These are phyloP conservation scores for Cadophora gregata DNA, from an alignment of 2,329 filamentous ascomycete genomes.

Conservation along the genomic window DNA sequence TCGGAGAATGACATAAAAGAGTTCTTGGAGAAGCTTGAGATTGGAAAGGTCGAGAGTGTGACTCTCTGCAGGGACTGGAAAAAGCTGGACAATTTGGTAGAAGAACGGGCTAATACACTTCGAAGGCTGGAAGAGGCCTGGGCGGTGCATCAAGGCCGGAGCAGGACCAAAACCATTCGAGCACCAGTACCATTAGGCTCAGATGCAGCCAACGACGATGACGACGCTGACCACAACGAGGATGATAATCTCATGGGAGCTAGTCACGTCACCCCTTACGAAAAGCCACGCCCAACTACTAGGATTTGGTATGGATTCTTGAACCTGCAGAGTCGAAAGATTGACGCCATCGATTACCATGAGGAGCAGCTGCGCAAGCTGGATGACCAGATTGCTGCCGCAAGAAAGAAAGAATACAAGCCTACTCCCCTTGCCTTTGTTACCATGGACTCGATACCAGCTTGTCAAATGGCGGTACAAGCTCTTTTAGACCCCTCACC, in stretches of 20 bases:
- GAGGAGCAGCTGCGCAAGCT: slow-evolving; percentile 81
- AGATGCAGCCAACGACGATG: slow-evolving; percentile 45
- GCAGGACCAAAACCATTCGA: slow-evolving; percentile 52
- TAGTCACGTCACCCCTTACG: slow-evolving; percentile 49
- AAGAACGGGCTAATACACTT: slow-evolving; percentile 67
- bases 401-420: slow-evolving; percentile 77
- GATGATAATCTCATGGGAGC: slow-evolving; percentile 61
- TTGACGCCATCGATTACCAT: slow-evolving; percentile 95
- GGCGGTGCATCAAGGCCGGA: slow-evolving; percentile 74
- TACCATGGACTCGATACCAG: slow-evolving; percentile 94
- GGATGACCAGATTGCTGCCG: slow-evolving; percentile 74
- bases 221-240: slow-evolving; percentile 57
- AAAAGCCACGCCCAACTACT: slow-evolving; percentile 66
- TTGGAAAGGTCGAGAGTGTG: slow-evolving; percentile 89
- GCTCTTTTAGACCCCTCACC: slow-evolving; percentile 91
- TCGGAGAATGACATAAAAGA: slow-evolving; percentile 84
- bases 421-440: slow-evolving; percentile 90
- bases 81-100: slow-evolving; percentile 76
- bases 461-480: slow-evolving; percentile 94
- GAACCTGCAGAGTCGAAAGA: slow-evolving; percentile 70
- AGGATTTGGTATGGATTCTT: slow-evolving; percentile 82
- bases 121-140: slow-evolving; percentile 82
- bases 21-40: slow-evolving; percentile 84
- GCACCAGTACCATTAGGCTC: slow-evolving; percentile 43
- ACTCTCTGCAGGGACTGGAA: slow-evolving; percentile 88